Base-by-base conservation (phyloP, 1,284 basidiomycete species). In the Leccinum solheimii region DNA sequence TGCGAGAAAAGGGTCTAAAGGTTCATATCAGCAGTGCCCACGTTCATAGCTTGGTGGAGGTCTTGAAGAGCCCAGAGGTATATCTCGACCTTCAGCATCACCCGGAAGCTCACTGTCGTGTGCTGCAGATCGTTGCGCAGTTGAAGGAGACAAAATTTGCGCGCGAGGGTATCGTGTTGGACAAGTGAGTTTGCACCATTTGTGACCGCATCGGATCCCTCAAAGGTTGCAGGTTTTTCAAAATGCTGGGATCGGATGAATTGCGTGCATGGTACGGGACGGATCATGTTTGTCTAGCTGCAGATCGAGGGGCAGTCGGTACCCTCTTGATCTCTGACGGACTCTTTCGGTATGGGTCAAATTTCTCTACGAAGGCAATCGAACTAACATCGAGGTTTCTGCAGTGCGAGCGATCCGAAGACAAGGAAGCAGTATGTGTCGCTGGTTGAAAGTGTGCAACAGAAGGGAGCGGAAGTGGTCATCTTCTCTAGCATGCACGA, bases 401-500 rank as follows among this genome's bases (percentile, higher is more conserved):
- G 26, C 66, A 90, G 93, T 60, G 84, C 94, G 58, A 91, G 85
- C 68, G 87, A 96, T 67, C 86, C 91, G 6, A 78, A 76, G n/a
- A 83, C 83, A 54, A 81, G 94, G 40, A 95, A 89, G 77, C 87
- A 85, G 73, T 99, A 95, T 72, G 96, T 99, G 43, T 79, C 81
- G 54, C 81, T 99, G 59, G 95, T 97, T 1, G 97, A 99, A 75
- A 87, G 87, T 48, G 95, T 98, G 16, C 87, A 92, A 65, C 83
- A 87, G 55, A 94, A 92, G 66, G 94, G 95, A 32, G 97, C 90
- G 43, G 95, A 98, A 72, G 95, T 95, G 5, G 80, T 98, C 52
- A 95, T 98, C 67, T 99, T 99, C 76, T 97, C 95, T 7, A 97
- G 94, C 69, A 98, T 99, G 97, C 97, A 99, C 75, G 97, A 99